Conservation (phyloP, 1,139 yeast species). For the Candida sp. region DNA sequence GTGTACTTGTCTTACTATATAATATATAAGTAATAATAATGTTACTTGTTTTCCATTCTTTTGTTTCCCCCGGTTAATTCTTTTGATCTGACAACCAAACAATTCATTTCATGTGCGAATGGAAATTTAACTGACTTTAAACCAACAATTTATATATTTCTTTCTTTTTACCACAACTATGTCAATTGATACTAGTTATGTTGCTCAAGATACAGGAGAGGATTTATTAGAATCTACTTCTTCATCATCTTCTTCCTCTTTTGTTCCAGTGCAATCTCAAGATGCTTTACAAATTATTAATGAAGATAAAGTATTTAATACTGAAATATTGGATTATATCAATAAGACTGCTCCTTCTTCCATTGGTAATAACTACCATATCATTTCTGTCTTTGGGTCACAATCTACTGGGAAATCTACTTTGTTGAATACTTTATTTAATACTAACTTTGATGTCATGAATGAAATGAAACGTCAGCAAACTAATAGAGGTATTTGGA, state of each 20-base stretch:
- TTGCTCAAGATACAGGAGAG: background rate
- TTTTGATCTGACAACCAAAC: no score
- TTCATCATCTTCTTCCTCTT: constrained; percentile 35
- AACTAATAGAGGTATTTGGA: constrained; percentile 96
- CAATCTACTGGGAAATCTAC: constrained; percentile 98
- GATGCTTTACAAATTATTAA: constrained; percentile 74
- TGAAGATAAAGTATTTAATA: constrained; percentile 67
- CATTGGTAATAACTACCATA: constrained; percentile 76
- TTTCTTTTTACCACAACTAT: background rate
- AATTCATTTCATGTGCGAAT: no score
- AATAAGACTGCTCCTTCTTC: constrained; percentile 27
- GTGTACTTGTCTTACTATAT: no score
- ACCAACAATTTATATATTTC: no score
- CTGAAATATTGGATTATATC: constrained; percentile 31
- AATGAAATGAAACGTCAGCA: constrained; percentile 76
- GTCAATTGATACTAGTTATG: background rate
- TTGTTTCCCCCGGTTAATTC: no score
- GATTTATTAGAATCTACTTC: background rate
- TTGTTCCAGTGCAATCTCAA: constrained; percentile 39
- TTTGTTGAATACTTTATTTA: constrained; percentile 76
- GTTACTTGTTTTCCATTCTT: no score
- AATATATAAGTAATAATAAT: no score
- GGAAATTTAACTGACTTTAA: no score
- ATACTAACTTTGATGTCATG: constrained; percentile 91
- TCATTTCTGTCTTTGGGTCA: constrained; percentile 94